Evolutionary conservation across 2,329 filamentous ascomycete species (phyloP), one percentile per base, ranked within the genome.

Genomic region (Alternaria postmessia): DNA sequence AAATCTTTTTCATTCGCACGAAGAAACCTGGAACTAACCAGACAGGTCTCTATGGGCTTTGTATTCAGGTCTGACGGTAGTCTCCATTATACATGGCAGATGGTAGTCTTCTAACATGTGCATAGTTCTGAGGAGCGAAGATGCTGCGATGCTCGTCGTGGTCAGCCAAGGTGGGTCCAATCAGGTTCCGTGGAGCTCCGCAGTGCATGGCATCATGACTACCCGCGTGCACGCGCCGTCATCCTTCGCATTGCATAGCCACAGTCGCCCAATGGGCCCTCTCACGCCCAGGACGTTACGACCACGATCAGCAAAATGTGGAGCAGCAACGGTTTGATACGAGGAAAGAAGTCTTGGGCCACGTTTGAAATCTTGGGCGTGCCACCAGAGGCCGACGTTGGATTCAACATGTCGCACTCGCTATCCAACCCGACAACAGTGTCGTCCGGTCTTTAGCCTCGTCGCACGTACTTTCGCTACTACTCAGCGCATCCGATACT

Each of bases 291-390:
- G 47, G 39, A 52, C 39, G 41, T 52, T 52, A n/a, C 54, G 41
- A 59, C 54, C 30, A 32, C 49, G 49, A 61, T 51, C 30, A 51
- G 36, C 42, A 24, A 60, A 64, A 57, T 62, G 64, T 62, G 61
- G 64, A 61, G 42, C 56, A 51, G n/a, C 49, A 48, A 34, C 51
- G 38, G 51, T 57, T 54, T 62, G 61, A 62, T 55, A 64, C 61
- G 63, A 58, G 39, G 61, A 47, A 51, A 36, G 34, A 48, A 46
- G 51, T 47, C 57, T 60, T 62, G 60, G 51, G 41, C 32, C 32
- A 53, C 44, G 39, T 32, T 48, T 57, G 36, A 54, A 41, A 44
- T 41, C 41, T 49, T 38, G 46, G 30, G 46, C 11, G 46, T 51
- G 56, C 53, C 58, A 41, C 51, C 44, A 30, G 52, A 48, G 57